These are phyloP conservation scores for Fistulifera pelliculosa DNA, from an alignment of 108 stramenopile species.

Conservation along the genomic window DNA sequence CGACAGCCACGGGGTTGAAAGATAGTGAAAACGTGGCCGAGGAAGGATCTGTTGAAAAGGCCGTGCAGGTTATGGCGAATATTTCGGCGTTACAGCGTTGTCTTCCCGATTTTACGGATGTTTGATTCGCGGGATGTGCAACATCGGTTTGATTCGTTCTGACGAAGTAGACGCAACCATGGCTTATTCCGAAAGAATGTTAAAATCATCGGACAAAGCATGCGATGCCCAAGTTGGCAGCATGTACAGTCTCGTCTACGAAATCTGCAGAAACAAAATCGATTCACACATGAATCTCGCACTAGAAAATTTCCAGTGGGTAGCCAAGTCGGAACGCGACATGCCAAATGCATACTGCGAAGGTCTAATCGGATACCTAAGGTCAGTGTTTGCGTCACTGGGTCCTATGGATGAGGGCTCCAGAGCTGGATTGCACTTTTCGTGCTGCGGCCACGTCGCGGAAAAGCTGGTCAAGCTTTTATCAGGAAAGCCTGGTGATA, in stretches of 20 bases:
- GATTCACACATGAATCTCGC: slow-evolving; percentile 80
- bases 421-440: slow-evolving; percentile 78
- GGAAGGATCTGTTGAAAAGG: slow-evolving; percentile 76
- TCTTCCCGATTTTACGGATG: slow-evolving; percentile 81
- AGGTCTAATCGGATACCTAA: slow-evolving; percentile 80
- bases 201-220: slow-evolving; percentile 74
- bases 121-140: slow-evolving; percentile 81
- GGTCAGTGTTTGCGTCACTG: slow-evolving; percentile 62
- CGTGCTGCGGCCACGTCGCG: slow-evolving; percentile 84
- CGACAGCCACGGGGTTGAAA: slow-evolving; percentile 81
- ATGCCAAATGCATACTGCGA: slow-evolving; percentile 78
- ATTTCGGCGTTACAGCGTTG: slow-evolving; percentile 72
- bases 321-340: slow-evolving; percentile 59
- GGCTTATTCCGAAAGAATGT: slow-evolving; percentile 71
- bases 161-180: slow-evolving; percentile 80
- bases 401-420: slow-evolving; percentile 91
- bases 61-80: slow-evolving; percentile 84
- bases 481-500: slow-evolving; percentile 47
- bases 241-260: slow-evolving; percentile 82
- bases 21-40: slow-evolving; percentile 62
- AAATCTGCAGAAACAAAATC: slow-evolving; percentile 79
- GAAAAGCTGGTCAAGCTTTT: slow-evolving; percentile 75
- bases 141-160: slow-evolving; percentile 75
- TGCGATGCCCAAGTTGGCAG: slow-evolving; percentile 83
- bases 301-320: slow-evolving; percentile 81